Evolutionary conservation across 805 yeast species (phyloP).

Genomic region (Cyberlindnera mrakii): DNA sequence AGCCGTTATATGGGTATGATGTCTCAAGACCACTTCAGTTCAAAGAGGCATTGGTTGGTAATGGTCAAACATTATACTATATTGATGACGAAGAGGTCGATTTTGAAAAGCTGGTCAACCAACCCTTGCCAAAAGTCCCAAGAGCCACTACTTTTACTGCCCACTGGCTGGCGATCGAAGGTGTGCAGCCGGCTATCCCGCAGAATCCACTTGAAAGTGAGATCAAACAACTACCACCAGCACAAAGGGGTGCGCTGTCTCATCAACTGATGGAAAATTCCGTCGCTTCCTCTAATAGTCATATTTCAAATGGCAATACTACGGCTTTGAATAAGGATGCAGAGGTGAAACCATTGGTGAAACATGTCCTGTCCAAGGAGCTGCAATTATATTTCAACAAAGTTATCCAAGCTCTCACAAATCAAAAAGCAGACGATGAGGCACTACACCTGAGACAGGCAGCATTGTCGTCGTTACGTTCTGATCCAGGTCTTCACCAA

Average conservation of each 20-base stretch:
- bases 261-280: constrained; percentile 47
- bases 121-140: constrained; percentile 93
- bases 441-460: constrained; percentile 54
- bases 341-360: constrained; percentile 83
- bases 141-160: constrained; percentile 89
- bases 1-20: constrained; percentile 89
- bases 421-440: constrained; percentile 40
- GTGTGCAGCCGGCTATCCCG: constrained; percentile 96
- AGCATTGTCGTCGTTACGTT: constrained; percentile 76
- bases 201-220: constrained; percentile 86
- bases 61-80: constrained; percentile 91
- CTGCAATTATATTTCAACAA: constrained; percentile 89
- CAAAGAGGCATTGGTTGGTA: constrained; percentile 82
- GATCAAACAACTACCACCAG: constrained; percentile 70
- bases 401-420: constrained; percentile 71
- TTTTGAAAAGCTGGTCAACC: constrained; percentile 87
- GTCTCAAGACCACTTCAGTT: constrained; percentile 62
- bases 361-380: constrained; percentile 92
- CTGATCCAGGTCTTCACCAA: constrained; percentile 96
- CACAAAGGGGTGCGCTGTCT: constrained; percentile 77
- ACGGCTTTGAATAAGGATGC: constrained; percentile 32
- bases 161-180: constrained; percentile 97
- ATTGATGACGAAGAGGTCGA: constrained; percentile 91
- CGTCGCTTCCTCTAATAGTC: constrained; percentile 24
- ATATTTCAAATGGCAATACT: constrained; percentile 8